Base-by-base conservation (phyloP, 768 basidiomycete species). In the Rhodotorula graminis region DNA sequence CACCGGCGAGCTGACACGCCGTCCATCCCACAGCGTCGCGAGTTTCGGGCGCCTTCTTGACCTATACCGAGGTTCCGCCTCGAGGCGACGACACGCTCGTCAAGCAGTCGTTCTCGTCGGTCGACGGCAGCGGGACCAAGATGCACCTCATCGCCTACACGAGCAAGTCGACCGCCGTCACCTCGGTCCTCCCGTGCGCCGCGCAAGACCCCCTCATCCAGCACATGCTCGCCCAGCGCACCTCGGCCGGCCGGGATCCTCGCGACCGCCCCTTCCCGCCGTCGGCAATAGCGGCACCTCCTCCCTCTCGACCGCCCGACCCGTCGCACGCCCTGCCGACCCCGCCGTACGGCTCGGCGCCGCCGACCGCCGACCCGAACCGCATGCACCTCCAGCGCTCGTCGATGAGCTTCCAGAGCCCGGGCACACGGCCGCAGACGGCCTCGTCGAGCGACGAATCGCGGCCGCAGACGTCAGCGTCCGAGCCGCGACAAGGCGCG, bases 61-160 rank as follows among this genome's bases (percentile, higher is more conserved):
- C 72, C 50, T 78, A 78, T 56, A 63, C 67, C 31, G 77, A 78
- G 49, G 44, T 78, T 0, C 77, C 77, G 0, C 23, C 71, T 7
- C 61, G 67, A 18, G 74, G 67, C 25, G 53, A 60, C 5, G 72
- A 71, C 10, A 71, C 72, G 0, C 67, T 77, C 27, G 61, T 71
- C 70, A 77, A 77, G 69, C 74, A 76, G 53, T 76, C 74, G 14
- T 77, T 77, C 42, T 71, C 72, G 21, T 62, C 69, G 3, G 50
- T 67, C 61, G 72, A 73, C 50, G n/a, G 70, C 9, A 42, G 8
- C 31, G 72, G 74, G 2, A 64, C 70, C n/a, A 76, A 72, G 59
- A 72, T 77, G 74, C 77, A 77, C 67, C 70, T 77, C 29, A 76
- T 77, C 63, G 74, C 72, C 33, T 77, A 75, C 66, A 61, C 68